Percentiles rank a stretch among this genome's conserved stretches.
phyloP scores from a whole-genome alignment of 73 alveolate genomes.

The Paramecium pentaurelia region DNA sequence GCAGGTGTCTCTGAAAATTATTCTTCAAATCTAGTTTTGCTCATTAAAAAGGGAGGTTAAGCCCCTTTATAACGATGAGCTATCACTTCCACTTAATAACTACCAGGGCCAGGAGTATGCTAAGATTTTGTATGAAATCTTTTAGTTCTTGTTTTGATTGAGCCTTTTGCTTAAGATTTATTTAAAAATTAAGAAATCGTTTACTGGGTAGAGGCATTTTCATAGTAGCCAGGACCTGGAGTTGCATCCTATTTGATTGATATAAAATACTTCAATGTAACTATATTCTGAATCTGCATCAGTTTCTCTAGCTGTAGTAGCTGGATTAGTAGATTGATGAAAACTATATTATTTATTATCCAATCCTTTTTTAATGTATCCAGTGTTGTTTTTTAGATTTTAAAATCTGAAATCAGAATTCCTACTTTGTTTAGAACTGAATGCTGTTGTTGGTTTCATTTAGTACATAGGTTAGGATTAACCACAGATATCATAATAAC shows the following conservation, averaged over 20 bases:
- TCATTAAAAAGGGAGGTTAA: background rate
- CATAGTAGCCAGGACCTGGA: constrained; percentile 64
- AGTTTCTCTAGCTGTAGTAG: background rate
- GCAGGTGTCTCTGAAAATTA: background rate
- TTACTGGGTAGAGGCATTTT: constrained; percentile 7
- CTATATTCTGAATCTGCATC: constrained; percentile 17
- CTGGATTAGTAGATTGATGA: constrained; percentile 27
- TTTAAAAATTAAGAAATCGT: background rate
- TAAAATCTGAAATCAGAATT: background rate
- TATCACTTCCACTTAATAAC: background rate
- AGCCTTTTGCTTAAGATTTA: background rate
- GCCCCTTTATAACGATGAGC: background rate
- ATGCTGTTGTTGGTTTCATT: constrained; percentile 44
- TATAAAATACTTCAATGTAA: background rate
- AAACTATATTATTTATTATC: constrained; percentile 45
- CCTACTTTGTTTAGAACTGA: background rate
- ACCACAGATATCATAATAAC: background rate
- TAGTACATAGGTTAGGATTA: background rate
- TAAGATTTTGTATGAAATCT: constrained; percentile 3
- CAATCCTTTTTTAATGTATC: constrained; percentile 26
- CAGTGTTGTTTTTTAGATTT: background rate
- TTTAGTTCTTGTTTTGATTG: background rate
- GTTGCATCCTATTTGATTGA: constrained; percentile 40
- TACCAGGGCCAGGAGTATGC: constrained; percentile 29
- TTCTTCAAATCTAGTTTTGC: background rate